Base-by-base conservation (phyloP, 345 rosid genomes). In the Excoecaria cochinchinensis region DNA sequence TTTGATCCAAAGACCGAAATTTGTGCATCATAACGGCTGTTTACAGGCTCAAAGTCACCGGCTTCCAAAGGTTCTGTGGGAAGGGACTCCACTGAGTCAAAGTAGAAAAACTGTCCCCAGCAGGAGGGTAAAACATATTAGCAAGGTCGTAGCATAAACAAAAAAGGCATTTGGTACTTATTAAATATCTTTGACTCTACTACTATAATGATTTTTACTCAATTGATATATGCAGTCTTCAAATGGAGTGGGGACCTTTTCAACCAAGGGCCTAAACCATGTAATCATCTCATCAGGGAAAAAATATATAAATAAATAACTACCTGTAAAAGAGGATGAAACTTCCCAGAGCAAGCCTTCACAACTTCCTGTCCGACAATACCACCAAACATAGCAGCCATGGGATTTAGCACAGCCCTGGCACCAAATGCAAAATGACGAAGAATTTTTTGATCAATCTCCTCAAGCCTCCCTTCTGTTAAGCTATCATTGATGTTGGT, bases 301-400 rank as follows among this genome's bases (percentile, higher is more conserved):
- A 13, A 55, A 55, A 48, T 6, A 67, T 6, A 13, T 1, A 7
- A 14, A 67, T 3, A 11, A 7, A 6, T 22, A 31, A 19, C 10
- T 31, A 90, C 98, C 97, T 95, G 98, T 78, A 81, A 88, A 42
- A 95, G 90, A 12, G 99, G 99, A 82, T 95, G 99, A 51, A 95
- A 95, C 78, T 95, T 95, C 73, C 96, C 97, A 76, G 99, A 95
- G 86, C 99, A 95, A 25, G 99, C 99, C 84, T 95, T 95, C 22
- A 95, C 91, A 89, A 95, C 93, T 79, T 95, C 99, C 81, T 95
- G 99, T 51, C 99, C 99, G 58, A 95, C 98, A 77, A 95, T 87
- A 52, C 99, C 99, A 66, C 99, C 99, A 78, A 95, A 95, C 97
- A 95, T 93, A 63, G 99, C 99, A 78, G 99, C 99, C 98, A 95